Evolutionary conservation across 768 basidiomycete genomes (phyloP), one percentile per base, ranked within the genome.

Genomic region (Trametes villosa): DNA sequence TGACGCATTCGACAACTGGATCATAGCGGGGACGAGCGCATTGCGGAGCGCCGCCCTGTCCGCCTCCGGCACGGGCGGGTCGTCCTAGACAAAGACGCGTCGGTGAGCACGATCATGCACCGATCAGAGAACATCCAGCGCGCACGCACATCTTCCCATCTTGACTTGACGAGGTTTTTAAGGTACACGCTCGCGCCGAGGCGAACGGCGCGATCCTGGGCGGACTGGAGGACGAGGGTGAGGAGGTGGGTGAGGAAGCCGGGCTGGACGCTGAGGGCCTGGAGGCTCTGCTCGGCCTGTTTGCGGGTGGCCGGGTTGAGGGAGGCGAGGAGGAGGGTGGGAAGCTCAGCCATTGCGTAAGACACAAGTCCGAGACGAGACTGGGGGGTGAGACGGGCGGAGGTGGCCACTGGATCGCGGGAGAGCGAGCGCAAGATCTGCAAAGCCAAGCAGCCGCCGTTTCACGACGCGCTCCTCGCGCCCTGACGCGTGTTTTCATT

Each of bases 11-110:
- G 94, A 92, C 33, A 98, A 81, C 22, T 85, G 73, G 61, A 98
- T 86, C 96, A 99, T 98, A 40, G 94, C 88, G 3, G 92, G 90
- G 0, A 99, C 88, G 46, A 99, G 83, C 66, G 90, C 85, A 1
- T 81, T 74, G 67, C 92, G 87, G 60, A 98, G 78, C 0, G 84
- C 71, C 6, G 77, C 77, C 69, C 94, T 92, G 79, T 96, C 94
- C 41, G 79, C 76, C 52, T 86, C 83, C 2, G 83, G 72, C 31
- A 96, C 77, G 4, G 91, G 89, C 63, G 84, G 80, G 42, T 86
- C 88, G 70, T 92, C 91, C 87, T 91, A 65, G 17, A 72, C 47
- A 60, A 53, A 15, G 53, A 38, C 22, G 31, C 44, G 20, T 44
- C 17, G 29, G 40, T 45, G 33, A 41, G 57, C 33, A 38, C 52